Evolutionary conservation across 2,329 filamentous ascomycete genomes (phyloP).

Genomic region (Harringtonia aguacate): DNA sequence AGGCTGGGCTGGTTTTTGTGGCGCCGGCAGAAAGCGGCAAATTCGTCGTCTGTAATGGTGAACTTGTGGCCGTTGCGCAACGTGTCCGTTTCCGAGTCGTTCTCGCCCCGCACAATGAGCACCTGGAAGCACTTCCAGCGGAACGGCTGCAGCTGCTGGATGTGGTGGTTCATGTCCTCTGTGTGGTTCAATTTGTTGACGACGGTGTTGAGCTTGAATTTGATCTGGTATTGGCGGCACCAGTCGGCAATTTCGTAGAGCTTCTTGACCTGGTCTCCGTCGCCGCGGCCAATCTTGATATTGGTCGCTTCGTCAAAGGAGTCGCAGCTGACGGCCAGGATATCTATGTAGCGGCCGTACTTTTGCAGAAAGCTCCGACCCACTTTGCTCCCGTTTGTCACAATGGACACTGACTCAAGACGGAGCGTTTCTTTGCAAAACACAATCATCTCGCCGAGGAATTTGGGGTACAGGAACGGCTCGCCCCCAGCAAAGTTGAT

Average conservation of each 20-base stretch:
- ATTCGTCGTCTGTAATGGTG: not conserved
- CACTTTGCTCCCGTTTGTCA: not conserved
- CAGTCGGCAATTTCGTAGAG: not conserved
- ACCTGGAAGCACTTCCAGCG: constrained; percentile 2
- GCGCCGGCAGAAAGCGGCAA: not conserved
- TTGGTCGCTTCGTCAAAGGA: not conserved
- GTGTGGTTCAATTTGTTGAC: not conserved
- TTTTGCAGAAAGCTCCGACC: not conserved
- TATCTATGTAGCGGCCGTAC: not conserved
- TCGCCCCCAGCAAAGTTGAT: constrained; percentile 1
- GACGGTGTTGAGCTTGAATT: constrained; percentile 2
- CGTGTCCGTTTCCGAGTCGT: not conserved
- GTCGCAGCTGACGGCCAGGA: constrained; percentile 1
- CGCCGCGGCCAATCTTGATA: not conserved
- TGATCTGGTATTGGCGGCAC: not conserved
- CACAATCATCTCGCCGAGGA: not conserved
- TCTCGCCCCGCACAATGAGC: not conserved
- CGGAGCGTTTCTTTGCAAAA: not conserved
- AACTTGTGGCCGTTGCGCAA: not conserved
- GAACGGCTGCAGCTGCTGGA: not conserved
- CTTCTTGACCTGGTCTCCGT: not conserved
- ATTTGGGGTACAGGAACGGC: not conserved
- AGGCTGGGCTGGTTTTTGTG: not conserved
- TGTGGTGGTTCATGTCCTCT: not conserved
- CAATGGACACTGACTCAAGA: not conserved